Evolutionary conservation across 2,329 filamentous ascomycete genomes (phyloP), one percentile per base, ranked within the genome.

Genomic region (Clonostachys rosea): DNA sequence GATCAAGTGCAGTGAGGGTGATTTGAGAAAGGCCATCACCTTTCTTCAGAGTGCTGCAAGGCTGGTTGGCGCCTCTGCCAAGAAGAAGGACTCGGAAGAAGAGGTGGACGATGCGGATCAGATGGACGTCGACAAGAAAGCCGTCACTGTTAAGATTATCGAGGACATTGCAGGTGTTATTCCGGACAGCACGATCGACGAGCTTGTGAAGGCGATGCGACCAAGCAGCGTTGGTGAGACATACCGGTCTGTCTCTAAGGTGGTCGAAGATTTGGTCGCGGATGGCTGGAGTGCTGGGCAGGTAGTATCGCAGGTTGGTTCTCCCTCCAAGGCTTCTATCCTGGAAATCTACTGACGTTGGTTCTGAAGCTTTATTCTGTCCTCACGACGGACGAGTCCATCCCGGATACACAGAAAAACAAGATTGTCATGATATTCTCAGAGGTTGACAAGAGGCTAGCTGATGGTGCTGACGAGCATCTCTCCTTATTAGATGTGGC

Each of bases 111-210:
- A 68, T 2, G 82, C 80, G 43, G 79, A 81, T 46, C 76, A 81
- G 40, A 84, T 87, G 71, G 81, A 86, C 49, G 71, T 74, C 33
- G 75, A 77, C 54, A 76, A 72, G 45, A 81, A 76, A 39, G 53
- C 72, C 12, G 82, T 97, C 42, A 92, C 91, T 1, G 78, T 91
- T 36, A 82, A 81, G 56, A 89, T 83, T 45, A 82, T 99, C 42
- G 89, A 97, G 62, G 94, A 99, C 58, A 99, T 99, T 62, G 92
- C 94, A 1, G 94, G 95, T 47, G 90, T 97, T 3, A 91, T 99
- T 55, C 94, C 95, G 0, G 78, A 84, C 13, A 57, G 64, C 11
- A 89, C 90, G 2, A 82, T 99, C 44, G 78, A 87, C 47, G 68
- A 66, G 9, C 75, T 99, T 14, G 73, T 89, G 12, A 70, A 81